Evolutionary conservation across 331 rosid species (phyloP).

Genomic region (Acacia concinna): DNA sequence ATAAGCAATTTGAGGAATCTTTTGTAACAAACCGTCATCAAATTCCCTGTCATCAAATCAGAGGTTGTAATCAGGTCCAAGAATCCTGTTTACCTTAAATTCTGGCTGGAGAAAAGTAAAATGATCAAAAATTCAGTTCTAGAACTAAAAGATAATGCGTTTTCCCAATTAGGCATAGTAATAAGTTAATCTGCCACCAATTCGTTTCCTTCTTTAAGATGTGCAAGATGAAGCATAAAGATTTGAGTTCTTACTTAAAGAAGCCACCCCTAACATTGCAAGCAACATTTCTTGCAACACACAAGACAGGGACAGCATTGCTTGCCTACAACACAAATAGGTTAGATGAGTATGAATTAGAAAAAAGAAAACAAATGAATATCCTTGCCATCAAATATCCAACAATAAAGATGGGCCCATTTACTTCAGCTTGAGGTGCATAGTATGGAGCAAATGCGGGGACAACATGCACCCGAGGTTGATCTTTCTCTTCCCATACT

Average conservation of each 20-base stretch:
- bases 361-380: constrained; percentile 13
- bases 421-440: constrained; percentile 98
- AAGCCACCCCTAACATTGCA: constrained; percentile 98
- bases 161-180: background rate
- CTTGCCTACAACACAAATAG: constrained; percentile 62
- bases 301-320: constrained; percentile 82
- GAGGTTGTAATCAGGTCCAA: constrained; percentile 30
- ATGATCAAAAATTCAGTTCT: constrained; percentile 29
- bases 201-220: constrained; percentile 5
- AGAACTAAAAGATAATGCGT: background rate
- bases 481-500: constrained; percentile 99
- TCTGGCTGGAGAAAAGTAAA: constrained; percentile 17
- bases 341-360: constrained; percentile 31
- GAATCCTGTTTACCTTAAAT: constrained; percentile 19
- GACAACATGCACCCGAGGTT: constrained; percentile 97
- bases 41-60: constrained; percentile 71
- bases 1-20: constrained; percentile 67
- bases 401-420: constrained; percentile 26
- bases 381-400: constrained; percentile 27
- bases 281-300: constrained; percentile 97
- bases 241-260: constrained; percentile 70
- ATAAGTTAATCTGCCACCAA: background rate
- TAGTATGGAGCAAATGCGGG: constrained; percentile 99
- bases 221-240: background rate
- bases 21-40: constrained; percentile 85